Evolutionary conservation across 495 filamentous ascomycete species (phyloP).

Genomic region (Neurospora intermedia): DNA sequence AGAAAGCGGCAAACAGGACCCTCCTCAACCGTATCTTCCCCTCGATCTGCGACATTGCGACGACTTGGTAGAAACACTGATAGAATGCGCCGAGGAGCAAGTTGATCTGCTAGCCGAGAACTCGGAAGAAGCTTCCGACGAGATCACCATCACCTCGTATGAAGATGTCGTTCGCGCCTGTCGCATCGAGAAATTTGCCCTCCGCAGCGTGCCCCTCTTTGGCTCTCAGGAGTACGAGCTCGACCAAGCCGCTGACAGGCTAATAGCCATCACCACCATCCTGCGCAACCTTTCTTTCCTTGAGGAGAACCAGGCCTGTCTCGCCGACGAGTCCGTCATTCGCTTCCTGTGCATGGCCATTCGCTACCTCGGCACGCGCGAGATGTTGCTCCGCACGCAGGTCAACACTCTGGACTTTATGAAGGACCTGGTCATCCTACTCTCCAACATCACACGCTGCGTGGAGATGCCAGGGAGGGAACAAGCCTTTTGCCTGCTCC

Average conservation of each 20-base stretch:
- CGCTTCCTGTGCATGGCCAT: slow-evolving; percentile 74
- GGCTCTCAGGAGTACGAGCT: slow-evolving; percentile 73
- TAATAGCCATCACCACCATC: slow-evolving; percentile 87
- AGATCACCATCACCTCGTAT: slow-evolving; percentile 68
- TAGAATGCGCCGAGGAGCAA: slow-evolving; percentile 87
- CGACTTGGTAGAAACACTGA: slow-evolving; percentile 74
- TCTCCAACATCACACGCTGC: slow-evolving; percentile 75
- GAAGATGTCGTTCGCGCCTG: slow-evolving; percentile 77
- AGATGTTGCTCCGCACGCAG: slow-evolving; percentile 69
- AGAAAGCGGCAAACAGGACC: slow-evolving; percentile 42
- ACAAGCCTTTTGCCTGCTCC: slow-evolving; percentile 74
- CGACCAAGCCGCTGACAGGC: slow-evolving; percentile 72
- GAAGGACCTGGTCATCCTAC: slow-evolving; percentile 83
- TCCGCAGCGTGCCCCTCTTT: slow-evolving; percentile 61
- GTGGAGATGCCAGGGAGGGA: slow-evolving; percentile 80
- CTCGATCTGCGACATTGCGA: slow-evolving; percentile 62
- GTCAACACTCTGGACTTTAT: slow-evolving; percentile 85
- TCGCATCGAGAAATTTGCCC: slow-evolving; percentile 53
- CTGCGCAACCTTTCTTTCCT: slow-evolving; percentile 82
- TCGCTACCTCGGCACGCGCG: slow-evolving; percentile 79
- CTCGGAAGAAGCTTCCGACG: slow-evolving; percentile 72
- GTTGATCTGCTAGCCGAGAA: slow-evolving; percentile 68
- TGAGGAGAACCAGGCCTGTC: slow-evolving; percentile 56
- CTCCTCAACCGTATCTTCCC: slow-evolving; percentile 10
- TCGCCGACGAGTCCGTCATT: slow-evolving; percentile 66